Conservation (phyloP, 805 yeast genomes). For the Candida odintsovae region DNA sequence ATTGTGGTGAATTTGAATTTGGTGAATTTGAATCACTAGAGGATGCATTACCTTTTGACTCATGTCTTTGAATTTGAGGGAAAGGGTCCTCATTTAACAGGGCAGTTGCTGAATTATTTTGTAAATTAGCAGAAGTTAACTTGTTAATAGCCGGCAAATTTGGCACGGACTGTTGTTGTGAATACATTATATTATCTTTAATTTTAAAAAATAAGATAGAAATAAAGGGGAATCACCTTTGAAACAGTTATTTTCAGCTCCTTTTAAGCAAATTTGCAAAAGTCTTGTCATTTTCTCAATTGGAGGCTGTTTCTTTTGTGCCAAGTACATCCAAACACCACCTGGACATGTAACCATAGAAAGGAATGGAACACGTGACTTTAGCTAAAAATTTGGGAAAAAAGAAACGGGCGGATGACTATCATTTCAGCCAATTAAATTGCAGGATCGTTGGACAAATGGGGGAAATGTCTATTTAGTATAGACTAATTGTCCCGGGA, state of each 20-base stretch:
- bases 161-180: not conserved
- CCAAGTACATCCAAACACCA: not conserved
- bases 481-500: too few relatives aligned
- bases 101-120: not conserved
- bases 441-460: too few relatives aligned
- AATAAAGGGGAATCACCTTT: too few relatives aligned
- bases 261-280: not conserved
- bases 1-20: slow-evolving; percentile 22
- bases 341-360: too few relatives aligned
- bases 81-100: not conserved
- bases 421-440: too few relatives aligned
- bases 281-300: not conserved
- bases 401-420: not conserved
- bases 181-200: too few relatives aligned
- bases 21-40: slow-evolving; percentile 24
- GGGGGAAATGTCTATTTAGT: too few relatives aligned
- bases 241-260: not conserved
- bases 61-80: slow-evolving; percentile 3
- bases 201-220: not conserved
- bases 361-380: not conserved
- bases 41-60: slow-evolving; percentile 18
- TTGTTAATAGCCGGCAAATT: not conserved
- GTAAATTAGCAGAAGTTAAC: not conserved
- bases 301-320: not conserved
- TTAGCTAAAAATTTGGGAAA: not conserved